Conservation (phyloP, 345 rosid species). For the Eucalyptus urophylla region DNA sequence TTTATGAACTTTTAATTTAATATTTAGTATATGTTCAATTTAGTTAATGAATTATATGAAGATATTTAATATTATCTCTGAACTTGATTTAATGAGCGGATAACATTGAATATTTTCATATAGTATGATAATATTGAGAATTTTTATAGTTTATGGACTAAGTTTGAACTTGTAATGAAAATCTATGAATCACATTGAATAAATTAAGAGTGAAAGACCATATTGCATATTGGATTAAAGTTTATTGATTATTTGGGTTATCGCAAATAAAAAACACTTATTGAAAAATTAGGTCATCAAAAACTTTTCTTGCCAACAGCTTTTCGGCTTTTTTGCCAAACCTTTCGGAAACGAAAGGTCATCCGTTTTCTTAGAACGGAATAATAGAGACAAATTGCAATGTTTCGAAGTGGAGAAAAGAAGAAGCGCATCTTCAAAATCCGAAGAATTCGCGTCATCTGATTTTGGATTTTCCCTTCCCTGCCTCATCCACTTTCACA, state of each 20-base stretch:
- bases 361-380: background rate
- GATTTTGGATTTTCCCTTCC: background rate
- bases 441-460: background rate
- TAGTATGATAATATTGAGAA: accelerated
- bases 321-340: background rate
- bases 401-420: background rate
- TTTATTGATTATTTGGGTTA: background rate
- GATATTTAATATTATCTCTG: accelerated
- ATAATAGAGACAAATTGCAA: background rate
- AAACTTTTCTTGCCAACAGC: background rate
- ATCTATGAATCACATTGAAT: accelerated
- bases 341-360: accelerated
- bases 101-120: too few relatives aligned
- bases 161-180: accelerated
- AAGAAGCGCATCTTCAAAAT: background rate
- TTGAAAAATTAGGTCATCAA: background rate
- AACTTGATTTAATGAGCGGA: accelerated
- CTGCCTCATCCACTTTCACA: background rate
- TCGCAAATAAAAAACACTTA: background rate
- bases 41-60: too few relatives aligned
- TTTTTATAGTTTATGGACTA: accelerated
- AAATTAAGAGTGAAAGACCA: too few relatives aligned
- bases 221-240: too few relatives aligned
- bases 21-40: accelerated
- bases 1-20: too few relatives aligned